These are phyloP conservation scores for Kluyveromyces nonfermentans DNA, from an alignment of 805 yeast species.

Conservation along the genomic window DNA sequence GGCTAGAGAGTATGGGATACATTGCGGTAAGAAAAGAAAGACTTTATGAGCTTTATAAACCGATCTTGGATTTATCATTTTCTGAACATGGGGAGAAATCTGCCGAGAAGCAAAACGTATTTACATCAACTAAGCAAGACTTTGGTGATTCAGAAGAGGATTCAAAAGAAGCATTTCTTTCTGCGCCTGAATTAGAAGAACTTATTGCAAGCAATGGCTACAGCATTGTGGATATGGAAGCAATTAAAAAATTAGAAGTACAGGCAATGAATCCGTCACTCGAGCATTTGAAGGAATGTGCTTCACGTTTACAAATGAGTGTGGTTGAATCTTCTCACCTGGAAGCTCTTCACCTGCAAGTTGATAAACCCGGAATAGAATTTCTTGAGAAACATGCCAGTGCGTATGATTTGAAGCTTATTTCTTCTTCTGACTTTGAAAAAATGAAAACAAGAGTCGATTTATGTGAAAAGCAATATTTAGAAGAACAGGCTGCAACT, in stretches of 20 bases:
- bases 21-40: conserved; percentile 10
- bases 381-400: conserved; percentile 30
- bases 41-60: conserved; percentile 5
- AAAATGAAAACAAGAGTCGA: conserved; percentile 3
- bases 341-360: conserved; percentile 4
- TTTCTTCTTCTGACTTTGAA: conserved; percentile 6
- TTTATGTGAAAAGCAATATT: conserved; percentile 7
- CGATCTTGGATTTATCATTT: conserved; percentile 7
- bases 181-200: conserved; percentile 12
- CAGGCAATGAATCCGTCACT: conserved; percentile 7
- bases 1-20: conserved; percentile 9
- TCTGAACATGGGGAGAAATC: conserved; percentile 9
- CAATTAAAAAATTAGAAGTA: conserved; percentile 9
- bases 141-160: conserved; percentile 9
- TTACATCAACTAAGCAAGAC: conserved; percentile 10
- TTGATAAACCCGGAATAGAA: conserved; percentile 24
- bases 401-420: conserved; percentile 1
- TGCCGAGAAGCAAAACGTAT: conserved; percentile 12
- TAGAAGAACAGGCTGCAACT: conserved; percentile 8
- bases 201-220: conserved; percentile 8
- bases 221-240: conserved; percentile 9
- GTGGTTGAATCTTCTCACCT: conserved; percentile 5
- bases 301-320: neutral
- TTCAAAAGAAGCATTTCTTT: conserved; percentile 6
- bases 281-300: conserved; percentile 7